Evolutionary conservation across 2,329 filamentous ascomycete genomes (phyloP).

Genomic region (Neonectria neomacrospora): DNA sequence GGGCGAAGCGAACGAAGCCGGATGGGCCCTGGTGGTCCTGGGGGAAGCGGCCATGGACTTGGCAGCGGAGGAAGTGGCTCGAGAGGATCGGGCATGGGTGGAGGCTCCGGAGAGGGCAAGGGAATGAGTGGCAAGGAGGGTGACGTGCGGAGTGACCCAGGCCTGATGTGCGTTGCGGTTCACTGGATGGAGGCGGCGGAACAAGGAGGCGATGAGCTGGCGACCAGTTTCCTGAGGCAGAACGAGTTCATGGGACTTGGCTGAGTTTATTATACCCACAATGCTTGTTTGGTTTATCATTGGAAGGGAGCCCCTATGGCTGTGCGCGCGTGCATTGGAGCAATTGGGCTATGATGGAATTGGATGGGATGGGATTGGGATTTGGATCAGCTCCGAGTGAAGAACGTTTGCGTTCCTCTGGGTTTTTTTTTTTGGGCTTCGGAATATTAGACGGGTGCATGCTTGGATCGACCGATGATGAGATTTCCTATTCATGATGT

Average conservation of each 20-base stretch:
- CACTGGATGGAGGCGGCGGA: slow-evolving; percentile 97
- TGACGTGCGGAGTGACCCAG: slow-evolving; percentile 78
- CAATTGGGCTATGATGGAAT: slow-evolving; percentile 1
- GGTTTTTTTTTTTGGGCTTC: slow-evolving; percentile 23
- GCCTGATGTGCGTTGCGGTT: slow-evolving; percentile 91
- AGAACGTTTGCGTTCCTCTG: slow-evolving; percentile 14
- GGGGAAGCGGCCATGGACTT: slow-evolving; percentile 37
- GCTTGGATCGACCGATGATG: slow-evolving; percentile 7
- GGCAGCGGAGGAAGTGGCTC: slow-evolving; percentile 40
- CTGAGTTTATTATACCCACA: slow-evolving; percentile 46
- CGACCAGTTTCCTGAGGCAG: slow-evolving; percentile 83
- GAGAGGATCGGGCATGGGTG: slow-evolving; percentile 35
- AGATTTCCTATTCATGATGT: slow-evolving; percentile 9
- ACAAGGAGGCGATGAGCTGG: slow-evolving; percentile 85
- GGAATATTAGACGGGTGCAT: slow-evolving; percentile 24
- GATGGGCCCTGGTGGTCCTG: slow-evolving; percentile 35
- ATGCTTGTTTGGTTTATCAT: slow-evolving; percentile 36
- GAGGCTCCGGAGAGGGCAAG: slow-evolving; percentile 43
- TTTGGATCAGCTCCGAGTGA: slow-evolving; percentile 11
- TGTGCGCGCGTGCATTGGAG: slow-evolving; percentile 20
- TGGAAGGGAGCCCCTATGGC: slow-evolving; percentile 25
- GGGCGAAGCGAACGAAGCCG: slow-evolving; percentile 53
- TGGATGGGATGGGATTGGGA: slow-evolving; percentile 2
- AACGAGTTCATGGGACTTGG: slow-evolving; percentile 56
- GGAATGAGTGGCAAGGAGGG: slow-evolving; percentile 50